Evolutionary conservation across 148 eudicot species (phyloP), one percentile per base, ranked within the genome.

Genomic region (Arbutus unedo): DNA sequence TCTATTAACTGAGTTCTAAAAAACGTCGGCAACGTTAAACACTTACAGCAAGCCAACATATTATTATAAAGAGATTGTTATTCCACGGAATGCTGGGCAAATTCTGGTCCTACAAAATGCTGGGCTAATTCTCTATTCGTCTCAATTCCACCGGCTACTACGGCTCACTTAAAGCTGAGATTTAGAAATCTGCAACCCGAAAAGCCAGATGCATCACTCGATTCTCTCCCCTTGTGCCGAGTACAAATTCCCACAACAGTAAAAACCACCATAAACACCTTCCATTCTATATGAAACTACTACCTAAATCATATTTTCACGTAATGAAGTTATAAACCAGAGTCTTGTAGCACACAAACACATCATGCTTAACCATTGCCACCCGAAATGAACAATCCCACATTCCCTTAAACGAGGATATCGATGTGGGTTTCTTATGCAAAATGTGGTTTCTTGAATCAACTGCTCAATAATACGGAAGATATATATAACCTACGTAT

Each of bases 231-330:
- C 66, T 25, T 8, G 31, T 60, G 66, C 66, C 9, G n/a, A n/a
- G 19, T 60, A 7, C 41, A 23, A 3, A 23, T 64, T 23, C 70
- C 70, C 41, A 64, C 38, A 31, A 31, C 38, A 64, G 9, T 64
- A 64, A 9, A 64, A 31, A 38, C 73, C 44, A 31, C 47, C 16
- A 15, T 16, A 71, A 47, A 47, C 76, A 47, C 76, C 3, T 45
- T 47, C 76, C 76, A 47, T 41, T 45, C 48, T 71, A 73, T 47
- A 73, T 4, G 25, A 73, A 73, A 73, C 54, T 64, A 60, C 31
- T 41, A 41, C n/a, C 7, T 6, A 41, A 14, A 71, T 5, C 47
- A 6, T 5, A 18, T 45, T 19, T n/a, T 74, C 48, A 48, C 55
- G 41, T 15, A 8, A 14, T 11, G 18, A 47, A 8, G 55, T 8